Evolutionary conservation across 176 grass and related monocot species (phyloP).

Genomic region (Leersia perrieri): DNA sequence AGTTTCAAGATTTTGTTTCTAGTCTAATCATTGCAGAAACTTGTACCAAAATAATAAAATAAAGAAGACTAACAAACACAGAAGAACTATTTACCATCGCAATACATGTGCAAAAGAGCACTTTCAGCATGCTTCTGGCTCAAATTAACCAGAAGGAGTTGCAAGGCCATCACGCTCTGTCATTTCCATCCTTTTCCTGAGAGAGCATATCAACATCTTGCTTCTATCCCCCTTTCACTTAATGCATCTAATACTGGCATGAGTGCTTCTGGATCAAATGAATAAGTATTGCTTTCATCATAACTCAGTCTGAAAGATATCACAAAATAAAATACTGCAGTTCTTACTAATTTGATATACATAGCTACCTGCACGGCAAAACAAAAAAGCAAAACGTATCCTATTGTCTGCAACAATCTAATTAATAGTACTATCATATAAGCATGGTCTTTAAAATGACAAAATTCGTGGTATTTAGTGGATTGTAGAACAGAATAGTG

Average conservation of each 20-base stretch:
- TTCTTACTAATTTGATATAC: constrained; percentile 6
- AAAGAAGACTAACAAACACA: neutral
- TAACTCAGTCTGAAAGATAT: neutral
- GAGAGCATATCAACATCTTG: constrained; percentile 72
- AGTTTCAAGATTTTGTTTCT: neutral
- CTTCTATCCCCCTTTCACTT: constrained; percentile 71
- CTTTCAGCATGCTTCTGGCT: constrained; percentile 39
- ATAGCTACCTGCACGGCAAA: constrained; percentile 21
- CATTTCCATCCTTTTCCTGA: constrained; percentile 86
- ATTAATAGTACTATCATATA: neutral
- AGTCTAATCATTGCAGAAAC: neutral
- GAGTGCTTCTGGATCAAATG: too few relatives aligned
- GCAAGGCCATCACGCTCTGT: constrained; percentile 23
- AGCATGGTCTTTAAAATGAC: neutral
- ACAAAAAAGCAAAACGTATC: neutral
- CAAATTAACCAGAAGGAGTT: constrained; percentile 26
- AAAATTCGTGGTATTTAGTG: constrained; percentile 3
- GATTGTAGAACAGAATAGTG: neutral
- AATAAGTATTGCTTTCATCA: neutral
- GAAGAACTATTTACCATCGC: neutral
- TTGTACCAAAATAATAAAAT: constrained; percentile 25
- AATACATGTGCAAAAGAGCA: constrained; percentile 75
- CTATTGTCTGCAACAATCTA: constrained; percentile 2
- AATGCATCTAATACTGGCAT: constrained; percentile 20
- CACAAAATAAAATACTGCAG: neutral